A percentile compares a stretch with the other conserved stretches of the same genome.
Conservation (phyloP, 106 monocot genomes). For the Xerophyta viscosa region DNA sequence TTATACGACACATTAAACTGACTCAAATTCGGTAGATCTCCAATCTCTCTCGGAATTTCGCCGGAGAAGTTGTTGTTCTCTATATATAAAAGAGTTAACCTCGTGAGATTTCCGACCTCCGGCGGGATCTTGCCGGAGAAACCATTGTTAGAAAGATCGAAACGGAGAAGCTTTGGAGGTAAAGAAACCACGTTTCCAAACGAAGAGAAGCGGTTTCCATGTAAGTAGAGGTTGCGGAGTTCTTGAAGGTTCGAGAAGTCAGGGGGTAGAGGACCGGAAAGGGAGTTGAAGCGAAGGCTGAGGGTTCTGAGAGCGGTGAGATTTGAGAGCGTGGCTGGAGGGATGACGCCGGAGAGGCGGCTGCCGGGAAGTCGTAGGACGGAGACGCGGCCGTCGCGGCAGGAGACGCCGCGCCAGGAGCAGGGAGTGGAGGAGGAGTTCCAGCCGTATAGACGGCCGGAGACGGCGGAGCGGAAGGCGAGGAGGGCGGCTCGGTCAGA, state of each 20-base stretch:
- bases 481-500: conserved; percentile 46
- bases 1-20: conserved; percentile 86
- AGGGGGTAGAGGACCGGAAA: conserved; percentile 50
- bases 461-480: conserved; percentile 26
- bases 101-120: conserved; percentile 22
- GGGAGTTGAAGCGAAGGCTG: conserved; percentile 68
- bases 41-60: conserved; percentile 37
- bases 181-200: too few species aligned
- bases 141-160: conserved; percentile 47
- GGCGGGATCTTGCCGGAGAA: conserved; percentile 51
- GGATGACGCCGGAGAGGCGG: conserved; percentile 60
- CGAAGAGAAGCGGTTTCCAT: conserved; percentile 51
- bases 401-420: conserved; percentile 45
- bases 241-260: conserved; percentile 30
- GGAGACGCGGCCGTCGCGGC: conserved; percentile 40
- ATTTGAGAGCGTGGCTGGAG: conserved; percentile 36
- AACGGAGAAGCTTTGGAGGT: conserved; percentile 35
- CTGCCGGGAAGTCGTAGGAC: conserved; percentile 63
- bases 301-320: conserved; percentile 61
- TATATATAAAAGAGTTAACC: too few species aligned
- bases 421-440: conserved; percentile 51
- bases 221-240: conserved; percentile 61
- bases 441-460: too few species aligned
- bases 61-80: conserved; percentile 57
- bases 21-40: conserved; percentile 6